phyloP scores from a whole-genome alignment of 2,329 filamentous ascomycete genomes.

The Fusarium sp. region DNA sequence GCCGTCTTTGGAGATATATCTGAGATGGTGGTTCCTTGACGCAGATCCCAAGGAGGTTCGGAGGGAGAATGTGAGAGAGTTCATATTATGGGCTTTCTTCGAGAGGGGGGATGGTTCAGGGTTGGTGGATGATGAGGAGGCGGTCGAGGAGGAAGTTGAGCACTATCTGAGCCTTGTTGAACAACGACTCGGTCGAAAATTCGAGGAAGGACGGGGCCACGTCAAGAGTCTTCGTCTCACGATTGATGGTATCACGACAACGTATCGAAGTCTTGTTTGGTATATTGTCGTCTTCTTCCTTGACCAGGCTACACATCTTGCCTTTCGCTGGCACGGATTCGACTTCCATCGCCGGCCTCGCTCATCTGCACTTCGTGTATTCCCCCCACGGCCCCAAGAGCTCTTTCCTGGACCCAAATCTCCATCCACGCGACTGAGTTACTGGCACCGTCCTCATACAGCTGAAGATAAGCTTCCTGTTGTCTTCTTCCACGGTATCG shows the following conservation, averaged over 20 bases:
- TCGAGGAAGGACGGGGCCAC: slow-evolving; percentile 65
- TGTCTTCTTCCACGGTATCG: slow-evolving; percentile 77
- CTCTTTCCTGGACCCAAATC: slow-evolving; percentile 59
- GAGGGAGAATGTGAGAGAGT: slow-evolving; percentile 75
- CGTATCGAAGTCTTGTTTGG: slow-evolving; percentile 72
- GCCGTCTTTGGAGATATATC: slow-evolving; percentile 64
- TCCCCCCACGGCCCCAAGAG: slow-evolving; percentile 67
- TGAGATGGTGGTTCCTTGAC: slow-evolving; percentile 74
- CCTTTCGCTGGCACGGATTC: slow-evolving; percentile 62
- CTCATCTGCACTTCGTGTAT: slow-evolving; percentile 52
- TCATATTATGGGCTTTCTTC: slow-evolving; percentile 75
- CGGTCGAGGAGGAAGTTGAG: slow-evolving; percentile 56
- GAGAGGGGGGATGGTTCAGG: slow-evolving; percentile 53
- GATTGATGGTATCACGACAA: slow-evolving; percentile 69
- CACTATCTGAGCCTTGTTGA: slow-evolving; percentile 64
- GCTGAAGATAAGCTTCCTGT: slow-evolving; percentile 60
- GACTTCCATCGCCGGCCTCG: slow-evolving; percentile 57
- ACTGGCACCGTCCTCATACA: slow-evolving; percentile 75
- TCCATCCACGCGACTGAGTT: slow-evolving; percentile 62
- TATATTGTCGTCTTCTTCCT: slow-evolving; percentile 67
- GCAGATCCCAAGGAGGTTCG: slow-evolving; percentile 66
- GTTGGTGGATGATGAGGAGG: slow-evolving; percentile 30
- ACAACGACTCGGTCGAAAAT: slow-evolving; percentile 58
- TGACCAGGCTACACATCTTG: slow-evolving; percentile 61
- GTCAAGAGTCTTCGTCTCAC: slow-evolving; percentile 71